Percentiles rank a stretch among this genome's conserved stretches.
Conservation (phyloP, 78 protist genomes). For the Polysphondylium violaceum region DNA sequence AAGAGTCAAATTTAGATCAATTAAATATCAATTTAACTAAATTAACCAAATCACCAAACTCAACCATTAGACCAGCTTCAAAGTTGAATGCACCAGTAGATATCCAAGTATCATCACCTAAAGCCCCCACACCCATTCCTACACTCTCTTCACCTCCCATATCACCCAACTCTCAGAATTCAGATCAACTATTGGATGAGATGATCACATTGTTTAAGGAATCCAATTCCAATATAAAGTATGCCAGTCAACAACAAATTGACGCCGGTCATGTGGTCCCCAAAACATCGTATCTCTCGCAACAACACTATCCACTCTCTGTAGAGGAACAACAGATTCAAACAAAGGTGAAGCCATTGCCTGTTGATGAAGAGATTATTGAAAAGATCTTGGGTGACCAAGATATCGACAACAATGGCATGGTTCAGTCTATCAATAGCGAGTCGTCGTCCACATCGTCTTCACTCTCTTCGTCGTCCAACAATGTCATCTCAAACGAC, state of each 20-base stretch:
- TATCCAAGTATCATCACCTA: conserved; percentile 57
- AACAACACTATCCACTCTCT: conserved; percentile 59
- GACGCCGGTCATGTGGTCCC: conserved; percentile 1
- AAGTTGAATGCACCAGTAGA: conserved; percentile 61
- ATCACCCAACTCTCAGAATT: background rate
- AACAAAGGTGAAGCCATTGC: background rate
- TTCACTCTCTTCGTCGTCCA: conserved; percentile 1
- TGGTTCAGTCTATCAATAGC: background rate
- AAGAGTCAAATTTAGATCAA: background rate
- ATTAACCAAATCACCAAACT: conserved; percentile 9
- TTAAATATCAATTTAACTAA: background rate
- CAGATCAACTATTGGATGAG: conserved; percentile 54
- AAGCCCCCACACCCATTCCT: conserved; percentile 73
- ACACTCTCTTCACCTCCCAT: conserved; percentile 41
- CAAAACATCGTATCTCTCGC: conserved; percentile 3
- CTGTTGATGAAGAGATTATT: conserved; percentile 51
- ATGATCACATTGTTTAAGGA: conserved; percentile 60
- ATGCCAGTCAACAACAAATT: background rate
- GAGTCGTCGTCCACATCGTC: background rate
- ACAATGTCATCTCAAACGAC: too few species aligned
- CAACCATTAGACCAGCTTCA: conserved; percentile 31
- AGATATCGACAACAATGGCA: conserved; percentile 22
- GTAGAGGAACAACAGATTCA: conserved; percentile 40
- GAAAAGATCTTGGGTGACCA: conserved; percentile 32
- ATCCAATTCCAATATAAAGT: background rate